Evolutionary conservation across 192 early-diverging fungal genomes (phyloP).

Genomic region (Ambispora gerdemannii): DNA sequence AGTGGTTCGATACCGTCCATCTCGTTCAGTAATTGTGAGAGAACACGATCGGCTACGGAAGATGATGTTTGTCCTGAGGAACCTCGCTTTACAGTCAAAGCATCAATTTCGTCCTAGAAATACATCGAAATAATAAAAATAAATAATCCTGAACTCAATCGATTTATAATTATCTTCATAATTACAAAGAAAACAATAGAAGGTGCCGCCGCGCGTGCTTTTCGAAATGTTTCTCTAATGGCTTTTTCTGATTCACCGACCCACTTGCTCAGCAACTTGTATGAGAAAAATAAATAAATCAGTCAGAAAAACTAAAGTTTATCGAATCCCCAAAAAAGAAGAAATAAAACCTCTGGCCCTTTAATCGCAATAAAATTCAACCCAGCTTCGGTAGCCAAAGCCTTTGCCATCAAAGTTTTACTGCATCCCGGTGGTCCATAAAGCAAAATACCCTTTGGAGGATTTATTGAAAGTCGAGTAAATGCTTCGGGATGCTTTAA

Average conservation of each 20-base stretch:
- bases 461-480: slow-evolving; percentile 80
- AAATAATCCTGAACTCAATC: too few species aligned
- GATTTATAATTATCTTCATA: not conserved
- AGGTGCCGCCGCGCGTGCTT: slow-evolving; percentile 90
- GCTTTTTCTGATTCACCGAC: slow-evolving; percentile 99
- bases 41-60: slow-evolving; percentile 90
- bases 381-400: slow-evolving; percentile 92
- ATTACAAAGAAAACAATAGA: slow-evolving; percentile 97
- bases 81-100: slow-evolving; percentile 82
- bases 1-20: slow-evolving; percentile 95
- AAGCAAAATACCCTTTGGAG: slow-evolving; percentile 95
- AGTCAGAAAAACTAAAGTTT: not conserved
- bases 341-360: slow-evolving; percentile 81
- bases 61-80: slow-evolving; percentile 57
- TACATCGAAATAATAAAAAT: slow-evolving; percentile 6
- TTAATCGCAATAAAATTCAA: slow-evolving; percentile 98
- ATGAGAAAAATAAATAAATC: not conserved
- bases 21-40: slow-evolving; percentile 92
- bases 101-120: slow-evolving; percentile 92
- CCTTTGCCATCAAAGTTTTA: slow-evolving; percentile 98
- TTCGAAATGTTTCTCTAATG: slow-evolving; percentile 88
- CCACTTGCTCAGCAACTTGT: slow-evolving; percentile 95
- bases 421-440: slow-evolving; percentile 98
- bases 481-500: slow-evolving; percentile 93
- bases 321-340: not conserved